These are phyloP conservation scores for Wickerhamomyces chambardii DNA, from an alignment of 805 yeast species.

Conservation along the genomic window DNA sequence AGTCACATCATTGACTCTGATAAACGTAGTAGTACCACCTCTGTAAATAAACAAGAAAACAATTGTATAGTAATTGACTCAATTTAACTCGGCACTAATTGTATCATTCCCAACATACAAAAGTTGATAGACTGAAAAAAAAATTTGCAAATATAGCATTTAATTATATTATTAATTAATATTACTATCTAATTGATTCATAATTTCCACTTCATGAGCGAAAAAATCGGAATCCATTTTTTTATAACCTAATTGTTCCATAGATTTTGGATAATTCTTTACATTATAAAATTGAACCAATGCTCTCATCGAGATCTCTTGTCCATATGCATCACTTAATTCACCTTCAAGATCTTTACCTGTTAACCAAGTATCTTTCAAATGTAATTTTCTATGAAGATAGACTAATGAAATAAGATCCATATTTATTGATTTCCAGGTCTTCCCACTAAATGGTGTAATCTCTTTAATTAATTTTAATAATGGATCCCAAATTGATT, in stretches of 20 bases:
- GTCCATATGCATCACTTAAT: slow-evolving; percentile 68
- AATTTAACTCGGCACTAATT: too few relatives aligned
- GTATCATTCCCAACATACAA: too few relatives aligned
- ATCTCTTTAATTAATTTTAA: slow-evolving; percentile 68
- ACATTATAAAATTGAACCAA: slow-evolving; percentile 70
- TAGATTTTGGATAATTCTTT: slow-evolving; percentile 40
- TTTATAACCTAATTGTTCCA: slow-evolving; percentile 51
- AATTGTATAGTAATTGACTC: too few relatives aligned
- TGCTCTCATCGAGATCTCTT: slow-evolving; percentile 78
- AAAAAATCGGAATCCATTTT: slow-evolving; percentile 31
- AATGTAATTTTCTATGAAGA: slow-evolving; percentile 57
- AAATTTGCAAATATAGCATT: too few relatives aligned
- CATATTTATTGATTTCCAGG: slow-evolving; percentile 93
- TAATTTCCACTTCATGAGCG: slow-evolving; percentile 27
- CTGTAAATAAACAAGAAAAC: too few relatives aligned
- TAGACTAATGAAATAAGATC: slow-evolving; percentile 85
- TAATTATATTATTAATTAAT: too few relatives aligned
- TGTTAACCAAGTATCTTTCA: slow-evolving; percentile 83
- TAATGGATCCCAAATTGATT: slow-evolving; percentile 56
- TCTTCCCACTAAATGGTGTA: slow-evolving; percentile 85
- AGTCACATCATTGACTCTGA: too few relatives aligned
- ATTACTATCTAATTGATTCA: background rate
- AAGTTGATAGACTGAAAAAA: too few relatives aligned
- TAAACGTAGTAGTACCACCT: too few relatives aligned
- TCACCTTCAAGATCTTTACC: slow-evolving; percentile 75